Evolutionary conservation across 2,329 filamentous ascomycete genomes (phyloP).

Genomic region (Aureobasidium uvarum): DNA sequence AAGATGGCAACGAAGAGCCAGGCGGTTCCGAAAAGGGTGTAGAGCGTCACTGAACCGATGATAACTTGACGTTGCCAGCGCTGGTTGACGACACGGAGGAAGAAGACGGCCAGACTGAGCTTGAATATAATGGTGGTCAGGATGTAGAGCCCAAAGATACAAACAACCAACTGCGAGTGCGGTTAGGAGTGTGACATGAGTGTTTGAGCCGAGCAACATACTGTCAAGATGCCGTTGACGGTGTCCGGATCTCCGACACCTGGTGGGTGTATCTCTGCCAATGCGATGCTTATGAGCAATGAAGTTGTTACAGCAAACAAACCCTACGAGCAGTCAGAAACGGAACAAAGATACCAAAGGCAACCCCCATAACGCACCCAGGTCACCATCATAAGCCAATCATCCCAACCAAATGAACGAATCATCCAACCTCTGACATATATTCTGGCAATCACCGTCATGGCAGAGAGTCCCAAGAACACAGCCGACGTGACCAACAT

Average conservation of each 20-base stretch:
- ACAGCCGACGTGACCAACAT: conserved; percentile 15
- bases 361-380: conserved; percentile 35
- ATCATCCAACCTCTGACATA: conserved; percentile 44
- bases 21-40: conserved; percentile 40
- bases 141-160: conserved; percentile 44
- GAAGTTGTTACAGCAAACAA: conserved; percentile 8
- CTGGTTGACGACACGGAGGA: conserved; percentile 44
- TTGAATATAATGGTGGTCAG: conserved; percentile 46
- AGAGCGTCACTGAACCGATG: conserved; percentile 31
- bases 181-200: neutral
- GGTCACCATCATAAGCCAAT: conserved; percentile 44
- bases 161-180: conserved; percentile 32
- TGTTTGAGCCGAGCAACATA: neutral
- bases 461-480: conserved; percentile 42
- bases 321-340: neutral
- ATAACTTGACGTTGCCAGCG: conserved; percentile 41
- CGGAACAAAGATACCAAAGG: too few relatives aligned
- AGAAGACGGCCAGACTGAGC: conserved; percentile 48
- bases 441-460: conserved; percentile 42
- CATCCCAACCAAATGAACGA: conserved; percentile 47
- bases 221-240: conserved; percentile 13
- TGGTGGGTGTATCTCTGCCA: conserved; percentile 1
- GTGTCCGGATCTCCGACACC: neutral
- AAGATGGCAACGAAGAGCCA: conserved; percentile 38
- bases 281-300: neutral